These are phyloP conservation scores for Gossypium schwendimanii DNA, from an alignment of 441 rosid species.

Conservation along the genomic window DNA sequence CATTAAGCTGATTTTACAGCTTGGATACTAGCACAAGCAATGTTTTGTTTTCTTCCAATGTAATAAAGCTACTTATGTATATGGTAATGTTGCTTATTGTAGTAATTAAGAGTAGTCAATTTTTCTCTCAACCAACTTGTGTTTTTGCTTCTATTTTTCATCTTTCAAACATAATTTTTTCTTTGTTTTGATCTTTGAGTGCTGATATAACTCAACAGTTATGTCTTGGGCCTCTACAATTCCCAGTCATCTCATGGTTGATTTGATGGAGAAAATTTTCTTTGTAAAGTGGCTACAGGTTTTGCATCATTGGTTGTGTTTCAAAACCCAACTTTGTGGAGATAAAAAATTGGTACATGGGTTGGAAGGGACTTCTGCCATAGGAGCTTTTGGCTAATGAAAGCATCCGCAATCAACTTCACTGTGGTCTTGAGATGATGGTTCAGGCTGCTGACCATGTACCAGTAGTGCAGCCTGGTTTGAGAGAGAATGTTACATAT, in stretches of 20 bases:
- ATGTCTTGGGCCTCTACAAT: slow-evolving; percentile 68
- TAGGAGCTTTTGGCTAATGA: slow-evolving; percentile 73
- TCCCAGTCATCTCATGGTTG: slow-evolving; percentile 79
- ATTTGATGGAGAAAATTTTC: slow-evolving; percentile 74
- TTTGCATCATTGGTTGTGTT: slow-evolving; percentile 66
- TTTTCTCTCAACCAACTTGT: too few relatives aligned
- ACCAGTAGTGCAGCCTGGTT: slow-evolving; percentile 64
- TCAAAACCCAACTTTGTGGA: slow-evolving; percentile 64
- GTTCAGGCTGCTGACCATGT: slow-evolving; percentile 62
- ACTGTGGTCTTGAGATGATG: slow-evolving; percentile 69
- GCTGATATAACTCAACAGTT: too few relatives aligned
- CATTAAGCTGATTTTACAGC: too few relatives aligned
- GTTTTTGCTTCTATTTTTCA: too few relatives aligned
- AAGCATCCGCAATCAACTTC: slow-evolving; percentile 63
- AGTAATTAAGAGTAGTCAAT: too few relatives aligned
- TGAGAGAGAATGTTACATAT: slow-evolving; percentile 51
- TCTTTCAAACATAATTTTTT: too few relatives aligned
- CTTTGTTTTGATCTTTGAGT: too few relatives aligned
- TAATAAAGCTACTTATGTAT: too few relatives aligned
- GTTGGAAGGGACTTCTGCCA: slow-evolving; percentile 78
- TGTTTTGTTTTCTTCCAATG: too few relatives aligned
- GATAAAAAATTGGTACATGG: slow-evolving; percentile 64
- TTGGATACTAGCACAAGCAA: too few relatives aligned
- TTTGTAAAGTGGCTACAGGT: slow-evolving; percentile 81
- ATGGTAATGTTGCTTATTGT: too few relatives aligned